These are phyloP conservation scores for Kitagawia praeruptora DNA, from an alignment of 129 eudicot species.

Conservation along the genomic window DNA sequence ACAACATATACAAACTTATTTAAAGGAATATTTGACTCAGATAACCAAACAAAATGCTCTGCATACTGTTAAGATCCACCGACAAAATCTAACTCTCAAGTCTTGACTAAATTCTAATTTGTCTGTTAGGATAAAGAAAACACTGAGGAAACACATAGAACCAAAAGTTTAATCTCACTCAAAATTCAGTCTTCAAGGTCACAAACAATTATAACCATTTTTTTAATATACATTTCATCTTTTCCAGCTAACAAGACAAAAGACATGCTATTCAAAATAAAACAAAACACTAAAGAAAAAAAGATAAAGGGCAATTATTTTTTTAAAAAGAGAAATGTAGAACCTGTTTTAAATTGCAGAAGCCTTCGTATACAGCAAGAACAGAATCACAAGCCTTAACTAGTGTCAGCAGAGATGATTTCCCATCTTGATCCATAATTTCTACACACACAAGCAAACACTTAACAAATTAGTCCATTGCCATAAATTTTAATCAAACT, in stretches of 20 bases:
- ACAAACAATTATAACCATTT: too few species aligned
- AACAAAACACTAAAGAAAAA: not conserved
- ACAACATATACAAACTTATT: not conserved
- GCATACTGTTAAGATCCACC: conserved; percentile 1
- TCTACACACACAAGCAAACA: too few species aligned
- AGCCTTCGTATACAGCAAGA: conserved; percentile 93
- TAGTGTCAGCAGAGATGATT: too few species aligned
- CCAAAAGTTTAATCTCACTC: not conserved
- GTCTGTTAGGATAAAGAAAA: not conserved
- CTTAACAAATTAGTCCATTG: too few species aligned
- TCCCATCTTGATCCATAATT: too few species aligned
- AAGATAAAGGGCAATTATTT: not conserved
- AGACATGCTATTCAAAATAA: not conserved
- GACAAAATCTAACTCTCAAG: conserved; percentile 6
- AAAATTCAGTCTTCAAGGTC: not conserved
- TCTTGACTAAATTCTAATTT: not conserved
- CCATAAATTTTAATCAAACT: too few species aligned
- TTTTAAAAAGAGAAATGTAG: not conserved
- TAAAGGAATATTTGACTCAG: not conserved
- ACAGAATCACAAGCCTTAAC: conserved; percentile 85
- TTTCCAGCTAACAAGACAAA: not conserved
- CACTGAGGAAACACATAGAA: not conserved
- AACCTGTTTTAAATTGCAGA: conserved; percentile 93
- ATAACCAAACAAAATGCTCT: conserved; percentile 1
- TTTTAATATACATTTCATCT: not conserved